phyloP scores from a whole-genome alignment of 768 basidiomycete genomes.

The Pisolithus marmoratus region DNA sequence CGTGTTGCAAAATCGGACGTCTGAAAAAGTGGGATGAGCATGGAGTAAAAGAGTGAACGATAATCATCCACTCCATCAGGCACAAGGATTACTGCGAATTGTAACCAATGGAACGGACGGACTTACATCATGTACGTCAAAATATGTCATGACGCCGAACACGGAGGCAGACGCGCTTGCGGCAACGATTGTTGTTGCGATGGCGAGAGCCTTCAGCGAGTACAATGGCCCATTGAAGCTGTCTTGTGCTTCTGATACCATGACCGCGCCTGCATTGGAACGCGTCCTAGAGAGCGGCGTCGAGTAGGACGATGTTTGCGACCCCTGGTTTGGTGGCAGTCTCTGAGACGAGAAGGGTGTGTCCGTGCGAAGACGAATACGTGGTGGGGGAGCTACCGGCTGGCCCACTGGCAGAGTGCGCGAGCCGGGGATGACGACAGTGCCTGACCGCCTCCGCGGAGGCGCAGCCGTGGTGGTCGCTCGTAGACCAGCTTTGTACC shows the following conservation, averaged over 20 bases:
- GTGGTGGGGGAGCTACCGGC: background rate
- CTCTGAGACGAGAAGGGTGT: background rate
- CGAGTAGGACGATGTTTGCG: background rate
- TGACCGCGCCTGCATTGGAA: no score
- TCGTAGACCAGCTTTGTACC: constrained; percentile 4
- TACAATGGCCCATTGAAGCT: constrained; percentile 48
- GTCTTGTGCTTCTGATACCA: constrained; percentile 13
- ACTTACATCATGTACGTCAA: constrained; percentile 56
- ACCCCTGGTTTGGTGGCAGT: background rate
- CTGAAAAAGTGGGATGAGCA: constrained; percentile 24
- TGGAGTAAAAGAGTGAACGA: background rate
- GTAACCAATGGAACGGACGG: background rate
- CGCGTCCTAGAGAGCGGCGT: background rate
- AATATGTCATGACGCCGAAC: constrained; percentile 42
- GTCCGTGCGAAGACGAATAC: background rate
- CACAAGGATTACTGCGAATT: background rate
- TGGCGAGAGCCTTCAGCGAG: constrained; percentile 56
- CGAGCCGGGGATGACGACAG: background rate
- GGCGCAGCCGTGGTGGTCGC: background rate
- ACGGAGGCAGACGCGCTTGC: constrained; percentile 40
- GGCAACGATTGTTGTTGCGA: constrained; percentile 58
- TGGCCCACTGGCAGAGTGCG: background rate
- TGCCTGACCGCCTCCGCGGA: constrained; percentile 5
- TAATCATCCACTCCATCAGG: background rate
- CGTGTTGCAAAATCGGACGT: constrained; percentile 53